Conservation (phyloP, 176 grass and related monocot genomes). For the Oryza coarctata region DNA sequence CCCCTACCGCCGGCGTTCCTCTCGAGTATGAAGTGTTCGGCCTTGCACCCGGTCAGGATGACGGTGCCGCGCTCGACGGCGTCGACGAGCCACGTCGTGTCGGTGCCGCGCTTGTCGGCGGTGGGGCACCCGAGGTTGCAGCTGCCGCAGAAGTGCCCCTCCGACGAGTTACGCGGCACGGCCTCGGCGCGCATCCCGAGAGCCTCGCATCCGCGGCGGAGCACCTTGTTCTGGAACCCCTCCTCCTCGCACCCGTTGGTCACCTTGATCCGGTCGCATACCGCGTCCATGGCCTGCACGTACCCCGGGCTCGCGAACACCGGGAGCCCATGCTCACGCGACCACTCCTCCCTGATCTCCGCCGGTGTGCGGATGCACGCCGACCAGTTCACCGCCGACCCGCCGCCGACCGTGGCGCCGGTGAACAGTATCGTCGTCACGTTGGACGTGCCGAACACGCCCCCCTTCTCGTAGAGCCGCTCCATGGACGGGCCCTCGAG, state of each 20-base stretch:
- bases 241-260: conserved; percentile 45
- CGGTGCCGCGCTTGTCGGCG: conserved; percentile 61
- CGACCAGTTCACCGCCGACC: conserved; percentile 73
- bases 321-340: conserved; percentile 34
- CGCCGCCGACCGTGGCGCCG: conserved; percentile 64
- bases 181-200: conserved; percentile 44
- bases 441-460: conserved; percentile 39
- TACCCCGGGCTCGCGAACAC: conserved; percentile 48
- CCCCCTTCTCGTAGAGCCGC: conserved; percentile 50
- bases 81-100: conserved; percentile 78
- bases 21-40: conserved; percentile 45
- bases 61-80: conserved; percentile 49
- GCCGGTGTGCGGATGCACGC: conserved; percentile 61
- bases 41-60: conserved; percentile 56
- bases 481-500: conserved; percentile 59
- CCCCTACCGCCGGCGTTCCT: not conserved
- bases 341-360: conserved; percentile 51
- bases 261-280: conserved; percentile 54
- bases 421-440: conserved; percentile 40
- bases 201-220: conserved; percentile 56
- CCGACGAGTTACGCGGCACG: conserved; percentile 59
- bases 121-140: conserved; percentile 57
- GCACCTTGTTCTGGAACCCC: conserved; percentile 59
- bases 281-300: conserved; percentile 50
- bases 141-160: conserved; percentile 55